A percentile compares a stretch with the other conserved stretches of the same genome.
Conservation (phyloP, 139 green algal genomes). For the Chlamydomonas incerta region DNA sequence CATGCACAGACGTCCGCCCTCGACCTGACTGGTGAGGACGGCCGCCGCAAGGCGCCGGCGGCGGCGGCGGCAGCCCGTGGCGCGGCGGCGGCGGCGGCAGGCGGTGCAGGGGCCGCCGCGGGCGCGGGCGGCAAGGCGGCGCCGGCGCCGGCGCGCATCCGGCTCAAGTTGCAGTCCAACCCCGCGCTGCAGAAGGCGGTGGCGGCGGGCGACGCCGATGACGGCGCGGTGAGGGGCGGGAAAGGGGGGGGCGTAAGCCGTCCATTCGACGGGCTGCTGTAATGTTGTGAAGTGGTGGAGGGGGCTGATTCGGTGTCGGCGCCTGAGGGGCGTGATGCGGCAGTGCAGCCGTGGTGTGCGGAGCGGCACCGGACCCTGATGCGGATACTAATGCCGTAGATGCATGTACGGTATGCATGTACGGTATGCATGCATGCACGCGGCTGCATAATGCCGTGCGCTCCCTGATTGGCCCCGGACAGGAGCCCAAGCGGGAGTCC, state of each 20-base stretch:
- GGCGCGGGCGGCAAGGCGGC: neutral
- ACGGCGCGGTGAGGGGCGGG: neutral
- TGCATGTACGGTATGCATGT: too few relatives aligned
- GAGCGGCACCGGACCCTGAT: too few relatives aligned
- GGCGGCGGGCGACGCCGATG: neutral
- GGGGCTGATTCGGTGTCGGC: too few relatives aligned
- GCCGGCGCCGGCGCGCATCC: neutral
- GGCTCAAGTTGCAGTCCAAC: neutral
- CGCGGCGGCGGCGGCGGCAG: neutral
- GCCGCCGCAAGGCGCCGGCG: neutral
- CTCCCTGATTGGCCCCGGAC: too few relatives aligned
- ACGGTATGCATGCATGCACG: too few relatives aligned
- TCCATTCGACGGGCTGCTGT: too few relatives aligned
- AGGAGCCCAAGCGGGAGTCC: neutral
- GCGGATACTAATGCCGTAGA: too few relatives aligned
- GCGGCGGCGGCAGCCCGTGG: neutral
- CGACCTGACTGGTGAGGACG: conserved; percentile 4
- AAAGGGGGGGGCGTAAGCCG: neutral
- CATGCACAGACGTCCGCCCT: conserved; percentile 1
- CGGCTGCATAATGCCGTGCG: too few relatives aligned
- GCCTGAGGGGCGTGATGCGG: too few relatives aligned
- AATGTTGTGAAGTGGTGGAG: too few relatives aligned
- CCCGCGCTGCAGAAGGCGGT: conserved; percentile 1
- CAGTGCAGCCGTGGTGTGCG: too few relatives aligned
- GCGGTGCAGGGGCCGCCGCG: too few relatives aligned